These are phyloP conservation scores for Rhynchospora pubera DNA, from an alignment of 176 grass and related monocot species.

Conservation along the genomic window DNA sequence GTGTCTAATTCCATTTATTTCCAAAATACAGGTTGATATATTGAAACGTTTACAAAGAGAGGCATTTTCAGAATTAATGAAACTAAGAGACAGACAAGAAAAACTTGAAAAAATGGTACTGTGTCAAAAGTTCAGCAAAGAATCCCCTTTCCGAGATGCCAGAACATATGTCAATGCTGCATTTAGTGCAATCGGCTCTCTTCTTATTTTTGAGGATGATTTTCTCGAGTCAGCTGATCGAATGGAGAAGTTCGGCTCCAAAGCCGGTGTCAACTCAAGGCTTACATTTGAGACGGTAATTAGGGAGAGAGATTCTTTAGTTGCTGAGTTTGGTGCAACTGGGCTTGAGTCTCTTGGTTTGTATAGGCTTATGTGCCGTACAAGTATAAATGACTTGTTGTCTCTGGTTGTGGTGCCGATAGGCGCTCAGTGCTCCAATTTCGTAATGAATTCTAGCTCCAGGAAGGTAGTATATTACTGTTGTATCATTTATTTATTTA, in stretches of 20 bases:
- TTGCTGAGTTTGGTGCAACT: slow-evolving; percentile 26
- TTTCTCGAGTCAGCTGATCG: slow-evolving; percentile 12
- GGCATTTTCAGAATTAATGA: slow-evolving; percentile 36
- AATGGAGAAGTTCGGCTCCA: slow-evolving; percentile 19
- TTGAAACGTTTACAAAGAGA: slow-evolving; percentile 39
- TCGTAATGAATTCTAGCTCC: slow-evolving; percentile 10
- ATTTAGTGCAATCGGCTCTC: slow-evolving; percentile 23
- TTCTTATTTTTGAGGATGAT: slow-evolving; percentile 15
- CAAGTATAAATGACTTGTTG: slow-evolving; percentile 21
- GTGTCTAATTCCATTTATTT: not conserved
- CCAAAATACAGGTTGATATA: slow-evolving; percentile 27
- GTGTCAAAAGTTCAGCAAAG: slow-evolving; percentile 7
- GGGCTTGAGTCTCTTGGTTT: slow-evolving; percentile 13
- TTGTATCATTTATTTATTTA: not conserved
- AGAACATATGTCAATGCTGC: slow-evolving; percentile 19
- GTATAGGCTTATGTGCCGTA: slow-evolving; percentile 19
- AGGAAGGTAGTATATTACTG: not conserved
- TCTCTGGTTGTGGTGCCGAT: slow-evolving; percentile 19
- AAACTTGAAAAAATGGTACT: slow-evolving; percentile 24
- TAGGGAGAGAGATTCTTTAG: slow-evolving; percentile 26
- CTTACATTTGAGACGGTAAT: slow-evolving; percentile 27
- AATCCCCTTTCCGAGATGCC: slow-evolving; percentile 13
- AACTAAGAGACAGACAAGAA: slow-evolving; percentile 34
- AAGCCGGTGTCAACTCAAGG: slow-evolving; percentile 18
- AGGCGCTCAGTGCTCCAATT: slow-evolving; percentile 27